Evolutionary conservation across 257 asterid genomes (phyloP).

Genomic region (Striga asiatica): DNA sequence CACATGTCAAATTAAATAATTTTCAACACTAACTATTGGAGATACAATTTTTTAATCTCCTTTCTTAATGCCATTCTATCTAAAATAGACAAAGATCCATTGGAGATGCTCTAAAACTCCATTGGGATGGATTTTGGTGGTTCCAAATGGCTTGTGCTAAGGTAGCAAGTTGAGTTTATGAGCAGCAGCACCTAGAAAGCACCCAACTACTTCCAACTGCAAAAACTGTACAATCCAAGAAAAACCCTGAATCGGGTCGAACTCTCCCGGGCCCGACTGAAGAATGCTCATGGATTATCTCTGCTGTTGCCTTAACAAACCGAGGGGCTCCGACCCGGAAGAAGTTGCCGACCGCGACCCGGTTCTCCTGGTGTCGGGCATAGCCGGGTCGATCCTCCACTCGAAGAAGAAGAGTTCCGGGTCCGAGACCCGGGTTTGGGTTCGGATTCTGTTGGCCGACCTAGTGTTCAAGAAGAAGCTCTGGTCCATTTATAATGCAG

Average conservation of each 20-base stretch:
- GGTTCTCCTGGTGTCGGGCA: constrained; percentile 60
- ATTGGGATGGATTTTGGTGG: neutral
- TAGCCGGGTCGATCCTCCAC: constrained; percentile 73
- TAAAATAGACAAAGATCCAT: too few relatives aligned
- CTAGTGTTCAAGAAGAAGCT: constrained; percentile 69
- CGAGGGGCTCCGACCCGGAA: constrained; percentile 25
- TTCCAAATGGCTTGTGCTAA: neutral
- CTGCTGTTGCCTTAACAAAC: constrained; percentile 25
- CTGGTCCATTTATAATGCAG: constrained; percentile 64
- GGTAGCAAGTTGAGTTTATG: neutral
- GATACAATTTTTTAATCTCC: too few relatives aligned
- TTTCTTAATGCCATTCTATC: too few relatives aligned
- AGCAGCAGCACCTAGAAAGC: too few relatives aligned
- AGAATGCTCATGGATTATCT: constrained; percentile 30
- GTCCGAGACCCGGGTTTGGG: constrained; percentile 77
- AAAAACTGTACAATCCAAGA: neutral
- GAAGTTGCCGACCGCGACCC: constrained; percentile 66
- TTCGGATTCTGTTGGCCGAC: constrained; percentile 66
- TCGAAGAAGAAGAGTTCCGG: constrained; percentile 58
- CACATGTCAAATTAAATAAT: too few relatives aligned
- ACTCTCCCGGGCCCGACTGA: neutral
- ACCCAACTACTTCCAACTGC: constrained; percentile 17
- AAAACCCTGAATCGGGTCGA: constrained; percentile 5
- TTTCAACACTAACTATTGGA: too few relatives aligned
- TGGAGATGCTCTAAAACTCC: too few relatives aligned